Base-by-base conservation (phyloP, 2,329 filamentous ascomycete species). In the Cryphonectria nitschkei region DNA sequence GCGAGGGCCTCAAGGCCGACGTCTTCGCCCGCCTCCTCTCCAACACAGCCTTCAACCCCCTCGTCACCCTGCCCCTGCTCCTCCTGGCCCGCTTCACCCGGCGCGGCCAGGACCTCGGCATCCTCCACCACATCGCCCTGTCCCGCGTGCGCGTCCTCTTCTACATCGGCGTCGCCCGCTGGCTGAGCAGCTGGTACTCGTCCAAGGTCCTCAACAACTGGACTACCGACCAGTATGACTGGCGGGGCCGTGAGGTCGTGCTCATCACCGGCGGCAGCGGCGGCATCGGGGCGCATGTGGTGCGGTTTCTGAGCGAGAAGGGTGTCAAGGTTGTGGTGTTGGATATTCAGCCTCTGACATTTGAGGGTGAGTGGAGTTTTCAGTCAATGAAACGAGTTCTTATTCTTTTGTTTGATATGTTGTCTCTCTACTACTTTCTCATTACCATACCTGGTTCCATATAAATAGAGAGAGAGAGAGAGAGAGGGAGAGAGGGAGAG, bases 191-290 rank as follows among this genome's bases (percentile, higher is more conserved):
- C 19, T 88, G 84, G 78, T 79, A 90, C 16, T 88, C 87, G 75
- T 79, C 81, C 2, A 81, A 84, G 1, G 81, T 81, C 1, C 74
- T 83, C 69, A 84, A 86, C 77, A 86, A 85, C 77, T 88, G 84
- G 82, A 82, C 77, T 1, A 77, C 75, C 14, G 88, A 89, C 75
- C 80, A 77, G 56, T 92, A 90, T 80, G 85, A 89, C 77, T 94
- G 92, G 90, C 81, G 66, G n/a, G 61, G 84, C 32, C 86, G 85
- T 67, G 92, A 94, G 81, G 85, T 94, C 66, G 89, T 93, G 2
- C 82, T 94, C 60, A 85, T 95, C 29, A 95, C 93, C 0, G 92
- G 93, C 9, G 93, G 93, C 9, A 89, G 90, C 58, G 88, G 88
- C 69, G 93, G 93, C 0, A 94, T 95, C 76, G 93, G 93, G 19